Percentiles rank a stretch among this genome's conserved stretches.
Evolutionary conservation across 495 filamentous ascomycete species (phyloP).

Genomic region (Xylaria bambusicola): DNA sequence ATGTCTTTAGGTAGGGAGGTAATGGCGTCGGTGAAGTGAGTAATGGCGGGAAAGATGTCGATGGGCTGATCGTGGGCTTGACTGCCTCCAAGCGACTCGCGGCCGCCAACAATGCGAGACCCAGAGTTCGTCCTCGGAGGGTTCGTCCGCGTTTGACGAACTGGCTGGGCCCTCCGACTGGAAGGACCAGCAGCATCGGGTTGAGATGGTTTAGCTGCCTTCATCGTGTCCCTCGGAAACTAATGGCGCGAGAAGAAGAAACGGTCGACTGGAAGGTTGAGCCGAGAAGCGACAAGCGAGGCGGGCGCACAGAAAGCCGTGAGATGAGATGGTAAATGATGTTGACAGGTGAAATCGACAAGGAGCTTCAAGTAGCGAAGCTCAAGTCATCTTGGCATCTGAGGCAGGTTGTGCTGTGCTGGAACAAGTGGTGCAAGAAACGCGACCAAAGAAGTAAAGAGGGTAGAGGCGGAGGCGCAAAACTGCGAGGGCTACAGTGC

Average conservation of each 20-base stretch:
- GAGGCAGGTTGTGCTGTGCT: slow-evolving; percentile 18
- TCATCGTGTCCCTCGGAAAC: slow-evolving; percentile 42
- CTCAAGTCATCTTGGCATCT: slow-evolving; percentile 34
- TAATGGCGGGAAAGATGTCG: slow-evolving; percentile 86
- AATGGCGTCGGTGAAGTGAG: slow-evolving; percentile 91
- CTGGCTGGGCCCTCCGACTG: slow-evolving; percentile 58
- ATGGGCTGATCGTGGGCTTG: slow-evolving; percentile 51
- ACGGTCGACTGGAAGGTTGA: slow-evolving; percentile 9
- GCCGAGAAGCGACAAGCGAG: slow-evolving; percentile 18
- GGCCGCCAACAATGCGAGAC: slow-evolving; percentile 38
- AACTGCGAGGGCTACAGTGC: slow-evolving; percentile 22
- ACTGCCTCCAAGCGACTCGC: slow-evolving; percentile 45
- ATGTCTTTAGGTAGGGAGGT: slow-evolving; percentile 92
- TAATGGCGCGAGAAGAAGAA: slow-evolving; percentile 9
- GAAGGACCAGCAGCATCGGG: slow-evolving; percentile 44
- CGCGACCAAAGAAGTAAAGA: slow-evolving; percentile 20
- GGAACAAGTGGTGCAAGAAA: slow-evolving; percentile 20
- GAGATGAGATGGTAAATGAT: slow-evolving; percentile 18
- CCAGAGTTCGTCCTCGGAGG: slow-evolving; percentile 50
- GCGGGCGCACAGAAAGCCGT: neutral
- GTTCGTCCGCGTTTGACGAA: slow-evolving; percentile 61
- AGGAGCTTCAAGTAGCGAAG: slow-evolving; percentile 32
- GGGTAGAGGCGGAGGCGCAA: slow-evolving; percentile 31
- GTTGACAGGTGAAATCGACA: slow-evolving; percentile 22
- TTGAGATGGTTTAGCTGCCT: slow-evolving; percentile 50